Percentiles rank a stretch among this genome's conserved stretches.
phyloP scores from a whole-genome alignment of 208 protist genomes.

The Crithidia expoeki region DNA sequence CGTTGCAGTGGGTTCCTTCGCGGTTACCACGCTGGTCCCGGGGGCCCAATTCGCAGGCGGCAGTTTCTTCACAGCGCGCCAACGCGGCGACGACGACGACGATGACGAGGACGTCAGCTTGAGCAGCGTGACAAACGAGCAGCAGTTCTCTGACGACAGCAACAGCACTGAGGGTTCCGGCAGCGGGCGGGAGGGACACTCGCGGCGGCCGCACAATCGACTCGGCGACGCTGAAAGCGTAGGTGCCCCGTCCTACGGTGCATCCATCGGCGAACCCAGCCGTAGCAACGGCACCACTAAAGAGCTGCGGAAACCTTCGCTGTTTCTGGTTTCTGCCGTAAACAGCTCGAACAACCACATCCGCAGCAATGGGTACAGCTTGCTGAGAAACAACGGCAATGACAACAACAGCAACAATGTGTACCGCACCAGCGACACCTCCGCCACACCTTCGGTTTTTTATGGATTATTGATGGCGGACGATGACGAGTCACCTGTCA shows the following conservation, averaged over 20 bases:
- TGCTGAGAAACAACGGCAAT: background rate
- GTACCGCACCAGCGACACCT: background rate
- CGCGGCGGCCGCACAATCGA: background rate
- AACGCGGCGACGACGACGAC: conserved; percentile 9
- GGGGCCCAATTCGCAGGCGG: conserved; percentile 1
- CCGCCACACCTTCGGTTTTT: conserved; percentile 6
- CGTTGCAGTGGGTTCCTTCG: conserved; percentile 9
- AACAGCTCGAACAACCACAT: background rate
- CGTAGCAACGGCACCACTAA: background rate
- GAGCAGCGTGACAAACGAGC: background rate
- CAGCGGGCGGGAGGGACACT: background rate
- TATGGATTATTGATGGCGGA: background rate
- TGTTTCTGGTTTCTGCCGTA: conserved; percentile 1
- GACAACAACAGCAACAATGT: background rate
- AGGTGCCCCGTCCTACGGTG: background rate
- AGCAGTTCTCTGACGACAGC: background rate
- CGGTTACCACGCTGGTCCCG: background rate
- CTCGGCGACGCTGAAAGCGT: conserved; percentile 9
- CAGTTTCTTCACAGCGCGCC: conserved; percentile 8
- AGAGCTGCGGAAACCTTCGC: conserved; percentile 12
- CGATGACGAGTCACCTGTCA: conserved; percentile 6
- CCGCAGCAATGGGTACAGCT: background rate
- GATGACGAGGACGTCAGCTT: conserved; percentile 2
- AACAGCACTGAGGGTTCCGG: background rate
- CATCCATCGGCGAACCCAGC: background rate